Conservation (phyloP, 2,329 filamentous ascomycete species). For the Zopfia rhizophila region DNA sequence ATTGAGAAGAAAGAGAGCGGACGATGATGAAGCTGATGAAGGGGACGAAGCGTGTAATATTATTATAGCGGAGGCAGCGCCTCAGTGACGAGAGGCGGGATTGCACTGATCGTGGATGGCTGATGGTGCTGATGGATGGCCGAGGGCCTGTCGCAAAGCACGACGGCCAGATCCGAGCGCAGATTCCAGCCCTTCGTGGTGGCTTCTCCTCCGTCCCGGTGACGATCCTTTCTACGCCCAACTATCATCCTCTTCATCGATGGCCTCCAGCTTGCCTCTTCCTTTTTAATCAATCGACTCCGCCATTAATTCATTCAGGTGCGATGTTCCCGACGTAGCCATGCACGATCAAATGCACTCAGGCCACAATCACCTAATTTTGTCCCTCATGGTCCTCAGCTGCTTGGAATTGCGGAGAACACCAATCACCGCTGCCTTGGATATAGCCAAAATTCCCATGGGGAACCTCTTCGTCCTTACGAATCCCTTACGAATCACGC, state of each 20-base stretch:
- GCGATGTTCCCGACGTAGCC: too few relatives aligned
- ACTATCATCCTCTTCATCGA: neutral
- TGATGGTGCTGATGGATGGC: too few relatives aligned
- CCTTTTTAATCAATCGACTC: slow-evolving; percentile 19
- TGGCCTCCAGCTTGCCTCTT: slow-evolving; percentile 7
- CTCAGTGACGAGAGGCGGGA: too few relatives aligned
- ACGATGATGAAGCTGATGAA: neutral
- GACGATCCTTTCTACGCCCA: slow-evolving; percentile 5
- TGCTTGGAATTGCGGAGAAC: slow-evolving; percentile 15
- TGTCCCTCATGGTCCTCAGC: slow-evolving; percentile 22
- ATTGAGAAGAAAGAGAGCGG: slow-evolving; percentile 3
- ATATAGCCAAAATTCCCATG: slow-evolving; percentile 27
- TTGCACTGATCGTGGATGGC: too few relatives aligned
- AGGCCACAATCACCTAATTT: slow-evolving; percentile 21
- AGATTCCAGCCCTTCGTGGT: neutral
- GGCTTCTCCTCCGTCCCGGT: too few relatives aligned
- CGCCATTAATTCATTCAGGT: too few relatives aligned
- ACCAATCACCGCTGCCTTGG: slow-evolving; percentile 17
- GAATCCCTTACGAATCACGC: slow-evolving; percentile 14
- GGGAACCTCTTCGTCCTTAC: slow-evolving; percentile 8
- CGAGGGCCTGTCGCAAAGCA: too few relatives aligned
- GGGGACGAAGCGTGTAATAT: neutral
- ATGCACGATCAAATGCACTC: slow-evolving; percentile 15
- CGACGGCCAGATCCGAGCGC: too few relatives aligned
- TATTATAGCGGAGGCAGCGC: too few relatives aligned